Evolutionary conservation across 2,329 filamentous ascomycete species (phyloP).

Genomic region (Talaromyces funiculosus): DNA sequence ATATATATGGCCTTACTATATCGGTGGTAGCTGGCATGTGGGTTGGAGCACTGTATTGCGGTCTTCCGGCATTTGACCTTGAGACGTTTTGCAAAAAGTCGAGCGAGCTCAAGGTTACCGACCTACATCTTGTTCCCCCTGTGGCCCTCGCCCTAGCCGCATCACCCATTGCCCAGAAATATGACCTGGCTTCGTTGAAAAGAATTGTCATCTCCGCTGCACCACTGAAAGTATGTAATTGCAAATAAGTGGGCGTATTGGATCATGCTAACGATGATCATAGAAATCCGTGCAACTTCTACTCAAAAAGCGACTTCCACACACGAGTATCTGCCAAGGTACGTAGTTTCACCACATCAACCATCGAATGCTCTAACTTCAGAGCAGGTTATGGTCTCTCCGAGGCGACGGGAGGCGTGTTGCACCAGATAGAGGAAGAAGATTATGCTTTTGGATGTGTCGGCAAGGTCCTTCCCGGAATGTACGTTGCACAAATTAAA

Average conservation of each 20-base stretch:
- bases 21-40: slow-evolving; percentile 19
- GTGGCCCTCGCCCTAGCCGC: slow-evolving; percentile 16
- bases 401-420: slow-evolving; percentile 16
- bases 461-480: slow-evolving; percentile 18
- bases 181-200: slow-evolving; percentile 14
- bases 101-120: slow-evolving; percentile 18
- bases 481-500: neutral
- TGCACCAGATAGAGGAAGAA: slow-evolving; percentile 18
- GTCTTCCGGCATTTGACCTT: slow-evolving; percentile 17
- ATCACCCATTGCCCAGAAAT: slow-evolving; percentile 14
- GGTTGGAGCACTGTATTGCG: slow-evolving; percentile 16
- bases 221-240: slow-evolving; percentile 17
- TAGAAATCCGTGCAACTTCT: slow-evolving; percentile 17
- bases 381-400: slow-evolving; percentile 17
- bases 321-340: slow-evolving; percentile 19
- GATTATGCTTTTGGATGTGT: slow-evolving; percentile 16
- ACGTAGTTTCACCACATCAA: neutral
- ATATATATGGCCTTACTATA: slow-evolving; percentile 17
- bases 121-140: slow-evolving; percentile 19
- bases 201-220: slow-evolving; percentile 20
- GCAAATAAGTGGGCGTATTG: neutral
- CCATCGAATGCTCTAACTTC: neutral
- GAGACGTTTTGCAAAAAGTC: slow-evolving; percentile 17
- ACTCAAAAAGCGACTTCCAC: slow-evolving; percentile 17
- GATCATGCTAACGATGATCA: neutral